Percentiles rank a stretch among this genome's conserved stretches.
Conservation (phyloP, 495 filamentous ascomycete species). For the Cercophora newfieldiana region DNA sequence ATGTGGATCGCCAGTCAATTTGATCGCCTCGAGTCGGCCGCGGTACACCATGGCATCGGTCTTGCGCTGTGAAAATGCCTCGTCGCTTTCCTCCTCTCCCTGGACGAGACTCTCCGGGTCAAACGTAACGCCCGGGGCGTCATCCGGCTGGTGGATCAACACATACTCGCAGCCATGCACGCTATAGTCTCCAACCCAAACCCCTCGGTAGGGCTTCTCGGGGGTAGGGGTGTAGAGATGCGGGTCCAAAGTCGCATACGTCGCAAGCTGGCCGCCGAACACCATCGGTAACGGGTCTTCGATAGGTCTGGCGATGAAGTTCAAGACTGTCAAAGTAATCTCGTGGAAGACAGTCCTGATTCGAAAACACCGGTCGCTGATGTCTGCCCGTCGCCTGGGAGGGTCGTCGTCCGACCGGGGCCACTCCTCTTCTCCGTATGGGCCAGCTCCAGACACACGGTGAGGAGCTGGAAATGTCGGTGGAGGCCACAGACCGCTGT, state of each 20-base stretch:
- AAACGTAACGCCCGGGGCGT: conserved; percentile 27
- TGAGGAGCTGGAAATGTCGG: conserved; percentile 27
- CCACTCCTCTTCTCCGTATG: not conserved
- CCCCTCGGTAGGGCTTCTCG: conserved; percentile 79
- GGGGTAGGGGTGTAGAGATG: conserved; percentile 71
- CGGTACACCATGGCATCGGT: conserved; percentile 39
- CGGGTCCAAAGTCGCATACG: conserved; percentile 73
- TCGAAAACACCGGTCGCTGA: not conserved
- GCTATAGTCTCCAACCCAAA: conserved; percentile 91
- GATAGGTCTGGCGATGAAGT: not conserved
- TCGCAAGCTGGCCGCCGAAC: conserved; percentile 66
- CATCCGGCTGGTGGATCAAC: conserved; percentile 70
- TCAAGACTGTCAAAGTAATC: not conserved
- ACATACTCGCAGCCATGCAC: conserved; percentile 89
- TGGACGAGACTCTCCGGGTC: conserved; percentile 30
- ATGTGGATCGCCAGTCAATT: conserved; percentile 87
- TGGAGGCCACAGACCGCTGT: conserved; percentile 71
- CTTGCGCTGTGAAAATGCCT: conserved; percentile 36
- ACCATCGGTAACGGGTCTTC: conserved; percentile 31
- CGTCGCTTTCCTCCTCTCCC: conserved; percentile 37
- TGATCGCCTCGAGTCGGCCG: conserved; percentile 75
- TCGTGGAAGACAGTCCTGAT: not conserved
- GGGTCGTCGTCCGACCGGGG: not conserved
- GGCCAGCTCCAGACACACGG: not conserved
- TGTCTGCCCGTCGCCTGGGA: not conserved